phyloP scores from a whole-genome alignment of 2,329 filamentous ascomycete genomes.

The Orbilia ellipsospora region DNA sequence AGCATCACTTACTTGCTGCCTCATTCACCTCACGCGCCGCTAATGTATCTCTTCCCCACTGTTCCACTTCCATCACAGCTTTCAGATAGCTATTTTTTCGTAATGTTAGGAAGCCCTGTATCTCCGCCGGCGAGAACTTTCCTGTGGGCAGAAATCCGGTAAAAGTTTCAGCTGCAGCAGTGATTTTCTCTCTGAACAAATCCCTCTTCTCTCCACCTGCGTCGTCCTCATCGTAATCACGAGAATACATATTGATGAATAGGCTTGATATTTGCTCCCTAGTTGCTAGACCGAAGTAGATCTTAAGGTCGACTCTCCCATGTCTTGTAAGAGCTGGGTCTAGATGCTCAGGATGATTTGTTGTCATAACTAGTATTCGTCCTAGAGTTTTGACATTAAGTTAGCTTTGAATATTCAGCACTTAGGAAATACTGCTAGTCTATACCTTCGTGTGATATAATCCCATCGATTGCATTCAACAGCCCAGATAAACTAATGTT shows the following conservation, averaged over 20 bases:
- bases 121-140: slow-evolving; percentile 71
- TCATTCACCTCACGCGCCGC: slow-evolving; percentile 4
- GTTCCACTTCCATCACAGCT: slow-evolving; percentile 68
- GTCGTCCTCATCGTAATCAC: slow-evolving; percentile 14
- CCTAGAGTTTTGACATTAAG: slow-evolving; percentile 60
- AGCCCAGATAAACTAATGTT: slow-evolving; percentile 73
- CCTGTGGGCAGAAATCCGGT: slow-evolving; percentile 67
- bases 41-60: slow-evolving; percentile 62
- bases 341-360: slow-evolving; percentile 72
- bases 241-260: slow-evolving; percentile 57
- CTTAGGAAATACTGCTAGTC: too few species aligned
- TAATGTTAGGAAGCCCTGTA: slow-evolving; percentile 74
- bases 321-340: slow-evolving; percentile 73
- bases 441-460: slow-evolving; percentile 74
- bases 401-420: not conserved
- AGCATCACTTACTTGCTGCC: not conserved
- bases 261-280: slow-evolving; percentile 55
- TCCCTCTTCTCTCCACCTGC: slow-evolving; percentile 55
- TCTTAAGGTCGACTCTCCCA: slow-evolving; percentile 69
- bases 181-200: slow-evolving; percentile 63
- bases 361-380: slow-evolving; percentile 74
- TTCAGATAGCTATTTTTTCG: slow-evolving; percentile 70
- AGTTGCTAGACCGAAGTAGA: slow-evolving; percentile 58
- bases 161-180: slow-evolving; percentile 66
- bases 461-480: slow-evolving; percentile 77